Conservation (phyloP, 2,329 filamentous ascomycete species). For the Diaporthe eres region DNA sequence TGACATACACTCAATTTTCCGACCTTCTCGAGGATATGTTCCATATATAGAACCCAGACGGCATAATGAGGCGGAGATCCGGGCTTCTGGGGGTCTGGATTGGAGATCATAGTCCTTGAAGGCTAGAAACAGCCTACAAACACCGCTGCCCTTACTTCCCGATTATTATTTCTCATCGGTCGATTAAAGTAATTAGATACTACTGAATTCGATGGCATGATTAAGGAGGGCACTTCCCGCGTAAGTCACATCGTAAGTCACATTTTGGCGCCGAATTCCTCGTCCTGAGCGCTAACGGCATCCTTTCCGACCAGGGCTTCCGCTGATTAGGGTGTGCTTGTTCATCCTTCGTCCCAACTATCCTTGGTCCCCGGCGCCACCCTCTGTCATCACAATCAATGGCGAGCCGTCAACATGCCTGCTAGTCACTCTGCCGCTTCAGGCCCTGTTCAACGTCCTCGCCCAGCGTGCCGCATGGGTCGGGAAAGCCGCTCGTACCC, state of each 20-base stretch:
- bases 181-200: background rate
- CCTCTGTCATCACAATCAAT: too few species aligned
- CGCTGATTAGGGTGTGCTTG: slow-evolving; percentile 8
- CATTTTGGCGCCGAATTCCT: background rate
- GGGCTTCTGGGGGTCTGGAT: too few species aligned
- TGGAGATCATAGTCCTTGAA: too few species aligned
- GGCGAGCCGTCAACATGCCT: background rate
- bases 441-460: background rate
- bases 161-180: background rate
- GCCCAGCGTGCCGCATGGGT: background rate
- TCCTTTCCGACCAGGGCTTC: background rate
- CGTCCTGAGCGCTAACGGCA: background rate
- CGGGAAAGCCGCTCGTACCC: background rate
- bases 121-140: background rate
- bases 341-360: slow-evolving; percentile 6
- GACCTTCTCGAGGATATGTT: background rate
- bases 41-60: background rate
- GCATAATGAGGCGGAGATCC: background rate
- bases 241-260: too few species aligned
- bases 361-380: background rate
- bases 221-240: too few species aligned
- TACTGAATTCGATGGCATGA: too few species aligned
- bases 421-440: background rate
- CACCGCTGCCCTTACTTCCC: background rate
- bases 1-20: background rate